These are phyloP conservation scores for Cicer judaicum DNA, from an alignment of 306 rosid genomes.

Conservation along the genomic window DNA sequence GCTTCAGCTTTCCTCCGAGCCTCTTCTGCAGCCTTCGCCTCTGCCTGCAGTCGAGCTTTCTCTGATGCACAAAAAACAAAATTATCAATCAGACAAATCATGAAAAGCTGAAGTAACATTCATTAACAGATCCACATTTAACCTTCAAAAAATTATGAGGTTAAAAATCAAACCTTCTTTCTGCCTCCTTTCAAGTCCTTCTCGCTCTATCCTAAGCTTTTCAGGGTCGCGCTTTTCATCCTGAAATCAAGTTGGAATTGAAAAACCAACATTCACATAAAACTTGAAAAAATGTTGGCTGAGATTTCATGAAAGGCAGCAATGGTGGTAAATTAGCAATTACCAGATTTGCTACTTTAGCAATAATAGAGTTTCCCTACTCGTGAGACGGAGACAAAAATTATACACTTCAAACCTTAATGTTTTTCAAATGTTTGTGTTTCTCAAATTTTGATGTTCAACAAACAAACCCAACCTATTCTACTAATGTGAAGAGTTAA, in stretches of 20 bases:
- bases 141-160: conserved; percentile 6
- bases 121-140: not conserved
- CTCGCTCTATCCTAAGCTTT: conserved; percentile 80
- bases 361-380: conserved; percentile 21
- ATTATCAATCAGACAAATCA: conserved; percentile 21
- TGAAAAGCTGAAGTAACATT: conserved; percentile 9
- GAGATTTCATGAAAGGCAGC: conserved; percentile 7
- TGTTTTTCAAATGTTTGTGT: not conserved
- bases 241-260: conserved; percentile 53
- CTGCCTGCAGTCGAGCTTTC: conserved; percentile 93
- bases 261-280: conserved; percentile 26
- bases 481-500: conserved; percentile 19
- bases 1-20: conserved; percentile 81
- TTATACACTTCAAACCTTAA: conserved; percentile 16
- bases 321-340: conserved; percentile 19
- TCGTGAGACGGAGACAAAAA: conserved; percentile 21
- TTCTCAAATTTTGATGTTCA: conserved; percentile 9
- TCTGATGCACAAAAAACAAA: conserved; percentile 50
- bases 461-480: conserved; percentile 11
- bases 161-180: conserved; percentile 70
- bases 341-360: not conserved
- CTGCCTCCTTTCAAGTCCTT: conserved; percentile 83
- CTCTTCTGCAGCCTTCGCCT: conserved; percentile 95
- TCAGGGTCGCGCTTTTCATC: conserved; percentile 91
- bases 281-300: not conserved